Percentiles rank a stretch among this genome's conserved stretches.
These are phyloP conservation scores for Aspergillus sp. DNA, from an alignment of 2,329 filamentous ascomycete genomes.

Conservation along the genomic window DNA sequence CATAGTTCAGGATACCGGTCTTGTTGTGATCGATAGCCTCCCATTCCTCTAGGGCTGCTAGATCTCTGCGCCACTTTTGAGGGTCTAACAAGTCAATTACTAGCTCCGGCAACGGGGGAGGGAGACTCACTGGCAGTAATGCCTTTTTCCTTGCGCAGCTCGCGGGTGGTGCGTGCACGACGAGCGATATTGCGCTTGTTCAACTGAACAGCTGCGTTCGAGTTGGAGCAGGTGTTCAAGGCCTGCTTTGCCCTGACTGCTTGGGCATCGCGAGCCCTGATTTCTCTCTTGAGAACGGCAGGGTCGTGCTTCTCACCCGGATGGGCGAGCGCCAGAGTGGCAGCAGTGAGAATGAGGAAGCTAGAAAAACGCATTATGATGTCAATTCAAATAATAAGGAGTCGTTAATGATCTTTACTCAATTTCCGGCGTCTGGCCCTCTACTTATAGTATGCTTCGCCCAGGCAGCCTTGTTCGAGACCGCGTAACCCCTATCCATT, in stretches of 20 bases:
- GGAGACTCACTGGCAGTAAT: conserved; percentile 24
- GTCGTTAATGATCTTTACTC: neutral
- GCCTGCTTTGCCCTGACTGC: conserved; percentile 25
- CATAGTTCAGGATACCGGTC: conserved; percentile 31
- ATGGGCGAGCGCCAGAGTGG: conserved; percentile 29
- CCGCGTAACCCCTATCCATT: conserved; percentile 5
- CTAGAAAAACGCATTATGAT: conserved; percentile 28
- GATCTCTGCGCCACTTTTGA: conserved; percentile 35
- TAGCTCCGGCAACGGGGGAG: neutral
- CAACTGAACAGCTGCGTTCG: conserved; percentile 23
- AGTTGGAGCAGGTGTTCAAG: conserved; percentile 25
- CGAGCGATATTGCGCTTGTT: conserved; percentile 28
- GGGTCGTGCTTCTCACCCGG: conserved; percentile 33
- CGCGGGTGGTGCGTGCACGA: conserved; percentile 25
- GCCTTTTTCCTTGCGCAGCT: conserved; percentile 27
- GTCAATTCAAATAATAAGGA: neutral
- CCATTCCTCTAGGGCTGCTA: conserved; percentile 39
- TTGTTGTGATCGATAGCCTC: conserved; percentile 40
- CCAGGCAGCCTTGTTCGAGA: neutral
- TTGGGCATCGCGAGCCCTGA: conserved; percentile 27
- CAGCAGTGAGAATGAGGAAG: conserved; percentile 30
- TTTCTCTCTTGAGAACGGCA: conserved; percentile 28
- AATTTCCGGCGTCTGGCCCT: neutral
- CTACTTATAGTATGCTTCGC: neutral
- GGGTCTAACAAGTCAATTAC: conserved; percentile 13